Base-by-base conservation (phyloP, 345 rosid genomes). In the Bruguiera sexangula region DNA sequence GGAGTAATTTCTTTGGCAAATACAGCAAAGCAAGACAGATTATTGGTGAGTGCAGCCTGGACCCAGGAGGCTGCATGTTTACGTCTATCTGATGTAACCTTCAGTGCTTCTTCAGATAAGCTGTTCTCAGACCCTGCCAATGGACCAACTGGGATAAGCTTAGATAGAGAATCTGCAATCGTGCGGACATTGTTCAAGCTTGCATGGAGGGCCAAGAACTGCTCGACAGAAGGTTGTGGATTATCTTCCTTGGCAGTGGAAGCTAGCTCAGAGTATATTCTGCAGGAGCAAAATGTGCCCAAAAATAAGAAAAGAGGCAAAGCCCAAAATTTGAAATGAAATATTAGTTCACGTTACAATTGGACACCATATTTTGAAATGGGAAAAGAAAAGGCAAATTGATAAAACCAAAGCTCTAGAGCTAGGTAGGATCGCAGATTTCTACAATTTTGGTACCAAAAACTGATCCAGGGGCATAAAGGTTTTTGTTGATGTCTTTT, bases 211-310 rank as follows among this genome's bases (percentile, higher is more conserved):
- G 82, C 81, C 79, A 95, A 82, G 83, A 90, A 95, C 78, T 85
- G 90, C 79, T 92, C 96, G 60, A 95, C 96, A 1, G 89, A 84
- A 19, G 93, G 94, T 69, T 84, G 91, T 20, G 98, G 97, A 80
- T 89, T 89, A 59, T 92, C 97, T 85, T 90, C 96, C 74, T 89
- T 87, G 4, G 99, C 96, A 58, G 90, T 74, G 26, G 85, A 77
- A 58, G 85, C 78, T 69, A 95, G 85, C 67, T 88, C 91, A 16
- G 90, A 80, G 80, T 88, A 95, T 76, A 75, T 74, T 63, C 99
- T 95, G 86, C 85, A 79, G 46, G 65, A 73, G 63, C 29, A 31
- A 73, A 70, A 61, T 32, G 55, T 53, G 21, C 34, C 69, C 4
- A 21, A 24, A 65, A 66, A 59, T 10, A 56, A 58, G 9, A 18